Evolutionary conservation across 257 asterid genomes (phyloP), one percentile per base, ranked within the genome.

Genomic region (Solanum pimpinellifolium): DNA sequence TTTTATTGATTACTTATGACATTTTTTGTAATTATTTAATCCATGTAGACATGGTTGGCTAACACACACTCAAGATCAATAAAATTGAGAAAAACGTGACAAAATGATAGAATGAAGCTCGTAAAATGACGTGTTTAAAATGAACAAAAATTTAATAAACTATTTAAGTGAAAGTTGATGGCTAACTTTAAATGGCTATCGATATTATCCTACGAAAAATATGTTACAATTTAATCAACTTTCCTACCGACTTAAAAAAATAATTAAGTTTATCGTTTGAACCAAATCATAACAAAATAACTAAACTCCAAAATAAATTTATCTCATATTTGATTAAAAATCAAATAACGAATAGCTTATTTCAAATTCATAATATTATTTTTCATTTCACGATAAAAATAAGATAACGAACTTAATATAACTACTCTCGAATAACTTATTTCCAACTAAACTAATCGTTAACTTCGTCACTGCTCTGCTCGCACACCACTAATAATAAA

Each of bases 101-200:
- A 56, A 56, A 56, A 56, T 20, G 25, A 56, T 4, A 20, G 11
- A 20, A 11, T 8, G 11, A 56, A 1, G 66, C 25, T 56, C n/a
- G 11, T 56, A 56, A 7, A 52, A 18, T 18, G 4, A 7, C 0
- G 23, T 7, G 25, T 56, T 0, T 7, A 56, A 56, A 56, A 7
- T 56, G 0, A 56, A 56, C 0, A 56, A 2, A 2, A 56, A 56
- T 20, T 0, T 56, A 56, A 56, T 2, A 1, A 56, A 1, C 0
- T 56, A 11, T 56, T 2, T 56, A 18, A 52, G n/a, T 6, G 0
- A 52, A 3, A 52, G 0, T 52, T 52, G 0, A 3, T 52, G 23
- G 23, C 0, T 3, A 18, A 52, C 11, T 52, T 52, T 52, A 52
- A 52, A 52, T 0, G 62, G 2, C 10, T 52, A 56, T 56, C 4